Conservation (phyloP, 2,329 filamentous ascomycete genomes). For the Alternaria arbusti region DNA sequence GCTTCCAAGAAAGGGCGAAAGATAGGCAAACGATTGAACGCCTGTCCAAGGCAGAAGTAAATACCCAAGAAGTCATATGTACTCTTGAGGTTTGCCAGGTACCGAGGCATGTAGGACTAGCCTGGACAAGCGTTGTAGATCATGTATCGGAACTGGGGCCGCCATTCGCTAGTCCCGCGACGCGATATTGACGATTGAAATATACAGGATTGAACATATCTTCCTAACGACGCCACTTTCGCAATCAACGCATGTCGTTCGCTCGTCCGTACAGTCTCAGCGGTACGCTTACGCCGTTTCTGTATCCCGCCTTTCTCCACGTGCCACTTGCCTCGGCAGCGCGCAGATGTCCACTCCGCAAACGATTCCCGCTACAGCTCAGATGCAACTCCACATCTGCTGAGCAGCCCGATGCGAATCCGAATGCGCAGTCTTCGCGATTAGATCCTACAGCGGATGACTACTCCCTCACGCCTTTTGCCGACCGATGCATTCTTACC, state of each 20-base stretch:
- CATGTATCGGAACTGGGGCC: constrained; percentile 3
- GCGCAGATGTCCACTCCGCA: constrained; percentile 24
- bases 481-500: constrained; percentile 81
- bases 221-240: neutral
- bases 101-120: neutral
- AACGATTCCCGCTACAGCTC: constrained; percentile 19
- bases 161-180: constrained; percentile 10
- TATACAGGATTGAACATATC: neutral
- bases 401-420: constrained; percentile 6
- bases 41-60: neutral
- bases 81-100: neutral
- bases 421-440: constrained; percentile 30
- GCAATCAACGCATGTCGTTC: constrained; percentile 35
- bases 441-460: constrained; percentile 85
- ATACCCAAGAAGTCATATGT: neutral
- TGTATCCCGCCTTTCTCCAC: constrained; percentile 52
- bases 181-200: constrained; percentile 4
- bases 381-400: constrained; percentile 39
- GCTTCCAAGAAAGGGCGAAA: neutral
- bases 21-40: neutral
- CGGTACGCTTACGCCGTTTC: constrained; percentile 52
- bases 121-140: constrained; percentile 5
- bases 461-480: constrained; percentile 82
- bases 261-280: constrained; percentile 37
- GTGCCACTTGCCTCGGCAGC: constrained; percentile 28